Percentiles rank a stretch among this genome's conserved stretches.
Evolutionary conservation across 495 filamentous ascomycete genomes (phyloP).

Genomic region (Penicillium longicatenatum): DNA sequence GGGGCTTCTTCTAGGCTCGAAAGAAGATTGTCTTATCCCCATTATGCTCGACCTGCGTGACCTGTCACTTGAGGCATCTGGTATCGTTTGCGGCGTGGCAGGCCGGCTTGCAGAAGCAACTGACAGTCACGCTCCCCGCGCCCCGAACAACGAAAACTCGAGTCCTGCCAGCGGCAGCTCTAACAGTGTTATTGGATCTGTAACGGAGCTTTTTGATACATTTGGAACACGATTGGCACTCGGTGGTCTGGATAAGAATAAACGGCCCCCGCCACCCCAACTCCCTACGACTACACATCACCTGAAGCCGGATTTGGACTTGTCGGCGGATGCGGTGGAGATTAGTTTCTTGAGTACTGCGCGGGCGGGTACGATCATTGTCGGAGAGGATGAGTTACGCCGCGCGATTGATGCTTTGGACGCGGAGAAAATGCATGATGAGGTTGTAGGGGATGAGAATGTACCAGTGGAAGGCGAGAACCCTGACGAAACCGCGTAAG

Average conservation of each 20-base stretch:
- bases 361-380: conserved; percentile 85
- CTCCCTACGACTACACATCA: conserved; percentile 28
- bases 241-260: conserved; percentile 9
- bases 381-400: conserved; percentile 69
- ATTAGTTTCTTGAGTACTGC: conserved; percentile 91
- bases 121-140: conserved; percentile 17
- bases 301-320: conserved; percentile 44
- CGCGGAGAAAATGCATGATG: conserved; percentile 34
- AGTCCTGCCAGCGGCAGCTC: conserved; percentile 17
- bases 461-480: not conserved
- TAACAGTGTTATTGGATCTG: conserved; percentile 21
- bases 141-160: conserved; percentile 14
- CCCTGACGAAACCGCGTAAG: not conserved
- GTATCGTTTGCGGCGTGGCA: conserved; percentile 91
- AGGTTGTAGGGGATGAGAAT: not conserved
- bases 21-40: conserved; percentile 78
- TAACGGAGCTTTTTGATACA: conserved; percentile 20
- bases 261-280: conserved; percentile 13
- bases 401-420: conserved; percentile 71
- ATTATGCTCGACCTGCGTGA: conserved; percentile 85
- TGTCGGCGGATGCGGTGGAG: conserved; percentile 64
- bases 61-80: conserved; percentile 84
- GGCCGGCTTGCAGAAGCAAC: conserved; percentile 67
- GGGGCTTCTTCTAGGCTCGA: conserved; percentile 71
- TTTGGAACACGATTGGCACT: conserved; percentile 19